Evolutionary conservation across 306 rosid genomes (phyloP), one percentile per base, ranked within the genome.

Genomic region (Macrotyloma uniflorum): DNA sequence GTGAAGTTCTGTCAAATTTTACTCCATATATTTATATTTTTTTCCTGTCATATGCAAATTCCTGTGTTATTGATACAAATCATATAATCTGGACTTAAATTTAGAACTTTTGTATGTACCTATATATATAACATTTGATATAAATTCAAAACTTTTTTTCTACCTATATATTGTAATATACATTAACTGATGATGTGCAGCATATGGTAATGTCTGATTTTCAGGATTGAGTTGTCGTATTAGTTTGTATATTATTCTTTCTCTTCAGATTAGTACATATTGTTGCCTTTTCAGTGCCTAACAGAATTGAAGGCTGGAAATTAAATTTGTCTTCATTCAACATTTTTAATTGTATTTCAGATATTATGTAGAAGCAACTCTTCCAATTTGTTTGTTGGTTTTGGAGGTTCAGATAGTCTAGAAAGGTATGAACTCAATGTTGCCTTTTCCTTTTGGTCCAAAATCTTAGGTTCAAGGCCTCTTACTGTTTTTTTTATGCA

Each of bases 401-500:
- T 69, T 23, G 84, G 72, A 57, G 75, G 80, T 75, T 77, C 81
- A 5, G 76, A 76, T 70, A 64, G 74, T 81, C 84, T 83, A 36
- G 79, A 81, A 45, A 86, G 89, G 98, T 92, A 87, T 76, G 83
- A 26, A 14, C 74, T 80, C 10, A 3, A 42, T 72, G 16, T 76
- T 72, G 61, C 47, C 53, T 51, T 57, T 75, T 69, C 61, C 2
- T 3, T 40, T 30, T 40, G 28, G 54, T 73, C 67, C 57, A 42
- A 19, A 72, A 35, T 59, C 63, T 8, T 66, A 23, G 19, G 55
- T 58, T 78, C 40, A 53, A 54, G 54, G 35, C 22, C 75, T 71
- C 72, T 35, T 32, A 47, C 76, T 69, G 75, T 61, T 81, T 33
- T 64, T n/a, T 65, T 51, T 58, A 36, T 90, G 82, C 90, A 92